Base-by-base conservation (phyloP, 768 basidiomycete species). In the Phylloporus rhodoxanthus region DNA sequence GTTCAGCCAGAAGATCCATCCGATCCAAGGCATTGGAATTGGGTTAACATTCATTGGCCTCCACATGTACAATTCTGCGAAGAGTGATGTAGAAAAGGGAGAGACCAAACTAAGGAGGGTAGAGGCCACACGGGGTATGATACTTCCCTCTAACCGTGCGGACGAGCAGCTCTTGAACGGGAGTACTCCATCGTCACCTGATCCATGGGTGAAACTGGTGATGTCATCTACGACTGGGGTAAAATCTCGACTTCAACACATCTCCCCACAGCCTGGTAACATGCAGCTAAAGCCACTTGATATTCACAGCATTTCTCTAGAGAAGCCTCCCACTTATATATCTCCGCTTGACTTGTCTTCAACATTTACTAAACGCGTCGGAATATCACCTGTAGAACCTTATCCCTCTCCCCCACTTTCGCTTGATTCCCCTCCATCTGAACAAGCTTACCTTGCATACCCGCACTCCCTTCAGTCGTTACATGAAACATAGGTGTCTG, bases 21-120 rank as follows among this genome's bases (percentile, higher is more conserved):
- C 79, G 9, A 61, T 96, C 17, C 93, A 97, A 68, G 93, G 78
- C 4, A 62, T 88, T 43, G 96, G 96, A n/a, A 99, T 99, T 61
- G 72, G 72, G 17, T 65, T 96, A 71, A 96, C 96, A 0, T 97
- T 93, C 57, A 69, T 79, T 13, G 96, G 96, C 0, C 72, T 99
- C 37, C 97, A 85, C 72, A 83, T 98, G 85, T 99, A 99, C 72
- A 96, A 99, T 72, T 80, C 80, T 41, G 89, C 95, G 32, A 99
- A 96, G 69, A 72, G 79, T 20, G 93, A 96, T 57, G 91, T 98
- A 10, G 93, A 91, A 62, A 82, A 80, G 60, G 95, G 95, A 28
- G 96, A 99, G 75, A 87, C 85, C 66, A 86, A 84, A 70, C 78
- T 91, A 73, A 74, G 86, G 50, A 72, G 87, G 48, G 80, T 90